Evolutionary conservation across 2,329 filamentous ascomycete genomes (phyloP).

Genomic region (Aphanocladium album): DNA sequence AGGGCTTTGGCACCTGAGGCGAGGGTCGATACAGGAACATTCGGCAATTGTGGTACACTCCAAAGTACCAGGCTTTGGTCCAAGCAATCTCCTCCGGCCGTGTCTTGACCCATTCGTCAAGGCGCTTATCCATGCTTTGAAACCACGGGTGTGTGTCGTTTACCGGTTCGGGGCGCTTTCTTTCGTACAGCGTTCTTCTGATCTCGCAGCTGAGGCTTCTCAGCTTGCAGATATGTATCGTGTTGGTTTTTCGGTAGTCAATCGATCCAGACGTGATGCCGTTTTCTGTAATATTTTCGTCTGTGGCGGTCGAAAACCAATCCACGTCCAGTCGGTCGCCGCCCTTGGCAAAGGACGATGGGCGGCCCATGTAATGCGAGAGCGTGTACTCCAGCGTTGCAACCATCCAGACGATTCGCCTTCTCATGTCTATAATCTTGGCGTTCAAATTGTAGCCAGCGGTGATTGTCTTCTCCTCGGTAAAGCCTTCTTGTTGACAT

Average conservation of each 20-base stretch:
- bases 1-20: conserved; percentile 84
- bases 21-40: conserved; percentile 86
- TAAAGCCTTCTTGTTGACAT: conserved; percentile 81
- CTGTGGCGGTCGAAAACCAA: conserved; percentile 78
- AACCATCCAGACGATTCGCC: conserved; percentile 83
- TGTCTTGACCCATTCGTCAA: conserved; percentile 71
- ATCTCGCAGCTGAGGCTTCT: conserved; percentile 83
- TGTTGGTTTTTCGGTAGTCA: conserved; percentile 78
- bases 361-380: conserved; percentile 80
- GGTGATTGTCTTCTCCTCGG: conserved; percentile 82
- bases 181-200: conserved; percentile 77
- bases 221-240: conserved; percentile 94
- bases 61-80: conserved; percentile 71
- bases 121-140: conserved; percentile 67
- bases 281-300: conserved; percentile 72
- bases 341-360: conserved; percentile 75
- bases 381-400: conserved; percentile 85
- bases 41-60: conserved; percentile 79
- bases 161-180: conserved; percentile 69
- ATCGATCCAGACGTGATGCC: conserved; percentile 69
- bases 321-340: conserved; percentile 79
- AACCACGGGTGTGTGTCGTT: conserved; percentile 88
- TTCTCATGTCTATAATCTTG: conserved; percentile 81
- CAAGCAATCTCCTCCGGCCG: conserved; percentile 66
- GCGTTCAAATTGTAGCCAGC: conserved; percentile 59